Base-by-base conservation (phyloP, 2,329 filamentous ascomycete species). In the Diaporthe aspalathi region DNA sequence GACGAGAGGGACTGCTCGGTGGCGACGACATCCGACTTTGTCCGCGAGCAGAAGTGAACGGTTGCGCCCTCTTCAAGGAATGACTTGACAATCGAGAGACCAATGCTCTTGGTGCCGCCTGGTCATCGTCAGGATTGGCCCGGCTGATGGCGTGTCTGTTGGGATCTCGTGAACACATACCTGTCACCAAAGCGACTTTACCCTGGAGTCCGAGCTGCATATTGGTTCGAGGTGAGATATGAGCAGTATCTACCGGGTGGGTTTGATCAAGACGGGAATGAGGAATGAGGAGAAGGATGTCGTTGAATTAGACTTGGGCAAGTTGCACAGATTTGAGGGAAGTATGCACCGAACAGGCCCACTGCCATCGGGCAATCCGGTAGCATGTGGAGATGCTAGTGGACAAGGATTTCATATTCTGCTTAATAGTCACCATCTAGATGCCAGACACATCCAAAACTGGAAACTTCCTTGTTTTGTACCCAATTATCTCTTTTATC, bases 151-250 rank as follows among this genome's bases (percentile, higher is more conserved):
- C 29, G 12, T 62, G 3, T 47, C 20, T n/a, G 24, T 14, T 45
- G 5, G n/a, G 3, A 20, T 32, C 17, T 12, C 29, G 7, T 24
- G 20, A 1, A 1, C 16, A 16, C 68, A 24, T 67, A 79, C 80
- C 80, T 45, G 80, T 81, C 11, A 81, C 75, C 5, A 81, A 73
- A 20, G 79, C 76, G 22, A 80, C 77, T 68, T 81, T 81, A 40
- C 76, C 76, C 45, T 79, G 75, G n/a, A 81, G 77, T 40, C 75
- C 75, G 17, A 81, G 78, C 73, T 79, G 75, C 80, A 81, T 81
- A 32, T 45, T 70, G 2, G 35, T 27, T n/a, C 5, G 35, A 54
- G 11, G 22, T 29, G 43, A 49, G 22, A 38, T 50, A 7, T 60
- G 43, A 27, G 50, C 24, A 29, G 22, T 1, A 12, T 22, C n/a